Conservation (phyloP, 805 yeast genomes). For the Nakazawaea pomicola region DNA sequence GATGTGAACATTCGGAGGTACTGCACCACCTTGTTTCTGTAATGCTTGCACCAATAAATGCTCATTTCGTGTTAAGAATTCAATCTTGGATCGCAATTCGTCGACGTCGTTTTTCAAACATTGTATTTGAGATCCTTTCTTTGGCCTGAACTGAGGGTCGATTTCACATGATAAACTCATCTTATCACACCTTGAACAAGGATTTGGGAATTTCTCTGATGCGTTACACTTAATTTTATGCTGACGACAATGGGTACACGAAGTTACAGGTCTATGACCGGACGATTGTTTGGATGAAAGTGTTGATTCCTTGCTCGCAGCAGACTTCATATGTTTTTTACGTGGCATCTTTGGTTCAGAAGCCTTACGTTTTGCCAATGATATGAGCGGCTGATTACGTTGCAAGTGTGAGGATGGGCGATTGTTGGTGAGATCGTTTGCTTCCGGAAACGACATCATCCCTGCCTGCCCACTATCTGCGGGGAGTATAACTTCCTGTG, state of each 20-base stretch:
- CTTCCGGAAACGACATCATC: too few species aligned
- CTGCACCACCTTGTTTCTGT: conserved; percentile 14
- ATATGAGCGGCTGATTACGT: too few species aligned
- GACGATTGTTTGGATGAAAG: conserved; percentile 23
- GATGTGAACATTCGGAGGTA: conserved; percentile 11
- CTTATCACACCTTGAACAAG: conserved; percentile 79
- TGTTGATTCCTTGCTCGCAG: background rate
- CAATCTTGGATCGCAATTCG: conserved; percentile 69
- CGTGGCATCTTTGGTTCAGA: conserved; percentile 2
- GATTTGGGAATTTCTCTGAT: conserved; percentile 69
- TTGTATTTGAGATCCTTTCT: conserved; percentile 88
- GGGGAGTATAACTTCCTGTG: too few species aligned
- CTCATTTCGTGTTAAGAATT: conserved; percentile 61
- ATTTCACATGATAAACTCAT: conserved; percentile 81
- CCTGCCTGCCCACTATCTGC: too few species aligned
- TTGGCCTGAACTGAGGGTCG: conserved; percentile 87
- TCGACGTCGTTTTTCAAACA: conserved; percentile 80
- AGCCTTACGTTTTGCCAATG: background rate
- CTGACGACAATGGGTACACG: conserved; percentile 92
- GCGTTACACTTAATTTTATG: conserved; percentile 94
- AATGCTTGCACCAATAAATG: conserved; percentile 61
- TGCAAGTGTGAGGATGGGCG: too few species aligned
- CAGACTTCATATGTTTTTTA: conserved; percentile 1
- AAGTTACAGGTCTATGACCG: conserved; percentile 82
- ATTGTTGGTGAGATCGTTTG: too few species aligned